Conservation (phyloP, 805 yeast genomes). For the Candida succiphila region DNA sequence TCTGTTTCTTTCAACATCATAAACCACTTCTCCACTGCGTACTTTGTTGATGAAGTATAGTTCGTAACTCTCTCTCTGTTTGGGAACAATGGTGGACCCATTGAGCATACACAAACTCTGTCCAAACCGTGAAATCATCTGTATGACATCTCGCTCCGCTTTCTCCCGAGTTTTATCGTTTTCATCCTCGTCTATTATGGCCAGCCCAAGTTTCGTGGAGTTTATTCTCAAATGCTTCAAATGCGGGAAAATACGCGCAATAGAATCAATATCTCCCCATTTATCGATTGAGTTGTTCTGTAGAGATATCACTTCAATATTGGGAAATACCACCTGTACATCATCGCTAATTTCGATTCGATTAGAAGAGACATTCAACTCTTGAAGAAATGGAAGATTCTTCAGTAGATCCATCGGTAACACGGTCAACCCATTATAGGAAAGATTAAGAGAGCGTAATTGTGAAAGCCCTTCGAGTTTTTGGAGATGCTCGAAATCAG, state of each 20-base stretch:
- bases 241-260: constrained; percentile 28
- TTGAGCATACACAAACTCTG: constrained; percentile 34
- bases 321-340: not conserved
- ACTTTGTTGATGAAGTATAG: constrained; percentile 52
- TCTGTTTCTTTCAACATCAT: constrained; percentile 6
- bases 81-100: constrained; percentile 39
- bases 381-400: constrained; percentile 7
- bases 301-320: constrained; percentile 32
- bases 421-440: constrained; percentile 29
- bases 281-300: constrained; percentile 34
- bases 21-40: constrained; percentile 16
- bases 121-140: constrained; percentile 12
- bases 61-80: constrained; percentile 56
- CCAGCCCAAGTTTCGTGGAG: too few relatives aligned
- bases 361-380: constrained; percentile 29
- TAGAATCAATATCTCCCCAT: constrained; percentile 41
- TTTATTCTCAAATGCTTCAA: constrained; percentile 35
- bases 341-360: constrained; percentile 7
- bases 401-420: constrained; percentile 11
- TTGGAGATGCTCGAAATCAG: too few relatives aligned
- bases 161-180: constrained; percentile 2
- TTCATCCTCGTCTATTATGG: too few relatives aligned
- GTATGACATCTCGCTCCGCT: constrained; percentile 11
- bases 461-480: constrained; percentile 1
- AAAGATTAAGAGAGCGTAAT: constrained; percentile 12